Conservation (phyloP, 2,329 filamentous ascomycete genomes). For the Aspergillus latus region DNA sequence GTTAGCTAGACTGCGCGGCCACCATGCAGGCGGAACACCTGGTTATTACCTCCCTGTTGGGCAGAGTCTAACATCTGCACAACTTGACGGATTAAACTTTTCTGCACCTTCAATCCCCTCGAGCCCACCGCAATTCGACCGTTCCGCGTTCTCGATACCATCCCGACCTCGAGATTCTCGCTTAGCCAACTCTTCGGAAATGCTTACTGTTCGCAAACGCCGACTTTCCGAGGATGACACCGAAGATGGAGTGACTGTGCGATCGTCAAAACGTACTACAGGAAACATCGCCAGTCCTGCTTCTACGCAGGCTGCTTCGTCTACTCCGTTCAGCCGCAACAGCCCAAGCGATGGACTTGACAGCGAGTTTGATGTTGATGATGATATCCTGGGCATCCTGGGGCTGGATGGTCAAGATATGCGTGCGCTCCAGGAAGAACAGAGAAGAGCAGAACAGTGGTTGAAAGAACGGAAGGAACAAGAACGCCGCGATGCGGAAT, state of each 20-base stretch:
- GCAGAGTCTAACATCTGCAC: neutral
- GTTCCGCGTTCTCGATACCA: constrained; percentile 2
- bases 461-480: constrained; percentile 32
- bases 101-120: neutral
- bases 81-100: constrained; percentile 20
- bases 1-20: constrained; percentile 25
- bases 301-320: neutral
- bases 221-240: neutral
- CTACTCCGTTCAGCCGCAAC: neutral
- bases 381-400: constrained; percentile 27
- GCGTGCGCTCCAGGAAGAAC: constrained; percentile 30
- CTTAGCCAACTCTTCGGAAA: neutral
- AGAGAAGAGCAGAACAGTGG: constrained; percentile 33
- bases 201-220: constrained; percentile 18
- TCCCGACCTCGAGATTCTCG: constrained; percentile 5
- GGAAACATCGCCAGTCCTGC: neutral
- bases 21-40: constrained; percentile 3
- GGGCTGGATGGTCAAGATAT: constrained; percentile 29
- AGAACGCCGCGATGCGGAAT: constrained; percentile 39
- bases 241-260: neutral
- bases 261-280: constrained; percentile 3
- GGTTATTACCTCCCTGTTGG: constrained; percentile 2
- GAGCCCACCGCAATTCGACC: neutral
- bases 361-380: constrained; percentile 13
- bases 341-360: neutral